Evolutionary conservation across 2,329 filamentous ascomycete species (phyloP).

Genomic region (Apiospora arundinis): DNA sequence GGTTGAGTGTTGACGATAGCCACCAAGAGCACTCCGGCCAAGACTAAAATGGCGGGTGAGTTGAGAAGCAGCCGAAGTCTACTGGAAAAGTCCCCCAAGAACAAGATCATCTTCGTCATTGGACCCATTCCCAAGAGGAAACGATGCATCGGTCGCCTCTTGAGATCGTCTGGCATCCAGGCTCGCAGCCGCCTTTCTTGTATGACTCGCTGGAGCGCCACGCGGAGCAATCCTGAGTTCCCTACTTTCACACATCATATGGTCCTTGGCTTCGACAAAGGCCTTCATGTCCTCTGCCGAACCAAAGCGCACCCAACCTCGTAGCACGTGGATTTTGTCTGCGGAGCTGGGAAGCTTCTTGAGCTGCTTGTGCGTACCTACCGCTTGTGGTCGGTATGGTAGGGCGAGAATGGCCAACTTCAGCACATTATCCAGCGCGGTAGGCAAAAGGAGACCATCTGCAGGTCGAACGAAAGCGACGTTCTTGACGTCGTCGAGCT

Average conservation of each 20-base stretch:
- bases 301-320: slow-evolving; percentile 3
- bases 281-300: not conserved
- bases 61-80: not conserved
- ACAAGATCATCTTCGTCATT: not conserved
- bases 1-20: no score
- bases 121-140: not conserved
- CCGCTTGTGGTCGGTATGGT: not conserved
- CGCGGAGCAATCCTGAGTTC: not conserved
- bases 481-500: not conserved
- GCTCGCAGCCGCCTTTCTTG: not conserved
- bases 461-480: slow-evolving; percentile 5
- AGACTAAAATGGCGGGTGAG: no score
- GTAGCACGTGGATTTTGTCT: not conserved
- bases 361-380: slow-evolving; percentile 8
- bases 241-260: not conserved
- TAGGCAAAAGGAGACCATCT: not conserved
- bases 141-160: not conserved
- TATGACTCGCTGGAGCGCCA: not conserved
- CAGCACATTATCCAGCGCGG: not conserved
- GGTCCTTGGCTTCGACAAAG: not conserved
- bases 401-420: slow-evolving; percentile 7
- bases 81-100: not conserved
- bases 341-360: not conserved
- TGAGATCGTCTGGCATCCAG: not conserved
- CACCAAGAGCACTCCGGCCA: no score